Base-by-base conservation (phyloP, 176 grass and related monocot species). In the Oryza coarctata region DNA sequence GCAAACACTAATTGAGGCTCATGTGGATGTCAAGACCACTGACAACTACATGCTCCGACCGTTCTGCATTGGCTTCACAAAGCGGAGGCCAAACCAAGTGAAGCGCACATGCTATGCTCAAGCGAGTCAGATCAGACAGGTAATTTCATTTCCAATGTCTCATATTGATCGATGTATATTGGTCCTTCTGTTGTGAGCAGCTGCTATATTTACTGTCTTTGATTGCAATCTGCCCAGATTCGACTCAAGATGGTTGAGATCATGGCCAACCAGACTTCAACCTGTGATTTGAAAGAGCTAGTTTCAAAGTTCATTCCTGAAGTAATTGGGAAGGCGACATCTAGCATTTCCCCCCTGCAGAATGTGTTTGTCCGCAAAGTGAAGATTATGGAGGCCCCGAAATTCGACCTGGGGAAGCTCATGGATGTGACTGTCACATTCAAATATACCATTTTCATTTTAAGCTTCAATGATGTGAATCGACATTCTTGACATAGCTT, bases 201-300 rank as follows among this genome's bases (percentile, higher is more conserved):
- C 13, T 60, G 30, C 17, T 71, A 25, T 55, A 30, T 76, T 80
- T 68, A 63, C 1, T 26, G 12, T 74, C 8, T 22, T 47, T 33
- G 20, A 8, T 57, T 40, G 27, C 71, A 7, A 41, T 84, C 40
- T 22, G 2, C 73, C 25, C 52, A 98, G 95, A 98, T 98, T 18
- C 88, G 95, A 40, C 86, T 90, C 5, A 98, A 98, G 76, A 98
- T 98, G 95, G 91, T 92, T 55, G 95, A 98, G 58, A 98, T 98
- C 44, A 98, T 98, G 95, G 85, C 75, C 6, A 93, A 86, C 86
- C 95, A 98, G 47, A 85, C 93, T 43, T 77, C 95, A 7, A 75
- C 88, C 2, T 98, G 95, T 55, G 95, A 98, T 73, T 63, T 98
- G 14, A 98, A 98, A 65, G 95, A 98, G 22, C 83, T 95, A 7